Evolutionary conservation across 441 rosid genomes (phyloP).

Genomic region (Manihot esculenta): DNA sequence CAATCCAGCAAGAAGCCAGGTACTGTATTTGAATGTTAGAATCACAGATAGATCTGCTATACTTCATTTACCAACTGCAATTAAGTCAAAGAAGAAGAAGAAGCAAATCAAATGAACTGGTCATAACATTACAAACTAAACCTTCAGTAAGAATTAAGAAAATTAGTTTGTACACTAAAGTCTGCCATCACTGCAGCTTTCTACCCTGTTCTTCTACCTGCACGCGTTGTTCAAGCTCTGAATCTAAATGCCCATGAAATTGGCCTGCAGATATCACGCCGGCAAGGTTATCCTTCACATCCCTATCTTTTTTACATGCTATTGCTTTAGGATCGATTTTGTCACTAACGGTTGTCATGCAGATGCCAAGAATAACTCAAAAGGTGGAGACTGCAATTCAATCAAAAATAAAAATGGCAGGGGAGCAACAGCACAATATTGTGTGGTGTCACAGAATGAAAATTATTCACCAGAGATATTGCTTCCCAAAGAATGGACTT

Average conservation of each 20-base stretch:
- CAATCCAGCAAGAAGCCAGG: constrained; percentile 56
- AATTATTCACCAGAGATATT: constrained; percentile 61
- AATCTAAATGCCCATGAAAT: constrained; percentile 66
- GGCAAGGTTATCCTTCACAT: constrained; percentile 38
- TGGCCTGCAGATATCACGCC: constrained; percentile 60
- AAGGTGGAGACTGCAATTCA: constrained; percentile 30
- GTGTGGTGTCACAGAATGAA: constrained; percentile 29
- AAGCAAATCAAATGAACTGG: neutral
- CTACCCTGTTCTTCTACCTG: constrained; percentile 81
- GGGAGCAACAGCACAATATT: constrained; percentile 34
- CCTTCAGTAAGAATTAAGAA: neutral
- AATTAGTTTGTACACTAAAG: neutral
- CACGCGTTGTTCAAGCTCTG: constrained; percentile 81
- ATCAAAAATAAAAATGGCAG: constrained; percentile 33
- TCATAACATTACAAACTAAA: neutral
- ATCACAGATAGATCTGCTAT: too few species aligned
- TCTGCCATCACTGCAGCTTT: constrained; percentile 48
- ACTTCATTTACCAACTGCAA: too few species aligned
- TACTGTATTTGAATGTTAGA: constrained; percentile 12
- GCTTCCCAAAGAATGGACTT: constrained; percentile 95
- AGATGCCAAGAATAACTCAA: constrained; percentile 29
- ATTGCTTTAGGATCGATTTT: neutral
- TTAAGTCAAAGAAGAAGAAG: too few species aligned
- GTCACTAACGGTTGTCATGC: constrained; percentile 7
- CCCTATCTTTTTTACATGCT: neutral